Percentiles rank a stretch among this genome's conserved stretches.
Evolutionary conservation across 2,329 filamentous ascomycete genomes (phyloP).

Genomic region (Emericellopsis cladophorae): DNA sequence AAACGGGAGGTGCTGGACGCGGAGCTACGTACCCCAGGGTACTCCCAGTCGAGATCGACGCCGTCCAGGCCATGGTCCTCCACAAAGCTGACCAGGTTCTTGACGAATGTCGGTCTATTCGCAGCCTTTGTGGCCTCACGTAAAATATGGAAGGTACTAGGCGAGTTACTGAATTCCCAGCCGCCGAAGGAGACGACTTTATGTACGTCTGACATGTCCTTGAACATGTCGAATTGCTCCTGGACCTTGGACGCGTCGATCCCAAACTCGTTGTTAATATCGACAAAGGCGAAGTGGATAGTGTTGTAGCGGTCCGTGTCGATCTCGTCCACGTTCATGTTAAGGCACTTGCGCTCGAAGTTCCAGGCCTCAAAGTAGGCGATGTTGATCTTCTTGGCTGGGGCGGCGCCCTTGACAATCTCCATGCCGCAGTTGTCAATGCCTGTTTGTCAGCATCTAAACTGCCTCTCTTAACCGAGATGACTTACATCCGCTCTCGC

Average conservation of each 20-base stretch:
- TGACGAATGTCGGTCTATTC: conserved; percentile 23
- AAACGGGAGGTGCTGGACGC: background rate
- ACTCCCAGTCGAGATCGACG: conserved; percentile 35
- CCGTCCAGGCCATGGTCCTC: conserved; percentile 25
- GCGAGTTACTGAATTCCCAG: conserved; percentile 17
- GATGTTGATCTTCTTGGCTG: conserved; percentile 11
- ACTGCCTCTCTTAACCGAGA: no score
- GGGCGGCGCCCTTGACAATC: conserved; percentile 13
- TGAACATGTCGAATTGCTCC: conserved; percentile 3
- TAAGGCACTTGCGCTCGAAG: conserved; percentile 12
- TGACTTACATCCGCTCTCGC: conserved; percentile 9
- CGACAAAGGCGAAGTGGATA: conserved; percentile 18
- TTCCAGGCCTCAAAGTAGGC: conserved; percentile 21
- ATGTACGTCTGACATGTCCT: conserved; percentile 3
- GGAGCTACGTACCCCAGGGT: conserved; percentile 15
- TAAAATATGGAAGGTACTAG: conserved; percentile 12
- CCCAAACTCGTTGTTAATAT: background rate
- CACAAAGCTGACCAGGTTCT: conserved; percentile 24
- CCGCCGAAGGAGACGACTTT: conserved; percentile 21
- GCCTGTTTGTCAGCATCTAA: conserved; percentile 5
- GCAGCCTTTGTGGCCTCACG: conserved; percentile 13
- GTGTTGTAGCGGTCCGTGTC: conserved; percentile 13
- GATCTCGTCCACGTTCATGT: conserved; percentile 15
- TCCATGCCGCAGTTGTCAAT: conserved; percentile 19
- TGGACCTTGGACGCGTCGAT: background rate